Evolutionary conservation across 108 stramenopile genomes (phyloP).

Genomic region (Licmophora abbreviata): DNA sequence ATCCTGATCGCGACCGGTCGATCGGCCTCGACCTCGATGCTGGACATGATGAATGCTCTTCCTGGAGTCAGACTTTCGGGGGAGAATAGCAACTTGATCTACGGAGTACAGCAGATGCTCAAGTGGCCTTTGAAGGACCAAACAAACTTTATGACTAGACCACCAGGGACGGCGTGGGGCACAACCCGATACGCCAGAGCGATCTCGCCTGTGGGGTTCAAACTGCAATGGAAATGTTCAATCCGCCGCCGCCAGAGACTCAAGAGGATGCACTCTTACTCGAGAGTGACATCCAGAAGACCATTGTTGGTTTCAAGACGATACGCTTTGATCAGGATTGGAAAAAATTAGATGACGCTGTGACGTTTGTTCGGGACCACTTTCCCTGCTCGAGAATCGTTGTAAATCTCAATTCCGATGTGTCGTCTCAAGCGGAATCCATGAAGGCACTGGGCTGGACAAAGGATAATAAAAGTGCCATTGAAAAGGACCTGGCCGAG

Average conservation of each 20-base stretch:
- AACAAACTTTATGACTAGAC: background rate
- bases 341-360: slow-evolving; percentile 4
- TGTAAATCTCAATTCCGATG: slow-evolving; percentile 18
- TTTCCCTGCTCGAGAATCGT: slow-evolving; percentile 28
- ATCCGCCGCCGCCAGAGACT: slow-evolving; percentile 14
- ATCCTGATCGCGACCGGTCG: slow-evolving; percentile 26
- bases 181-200: slow-evolving; percentile 3
- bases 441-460: slow-evolving; percentile 3
- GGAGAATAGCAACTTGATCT: slow-evolving; percentile 24
- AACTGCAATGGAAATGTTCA: slow-evolving; percentile 18
- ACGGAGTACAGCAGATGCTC: slow-evolving; percentile 11
- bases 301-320: slow-evolving; percentile 30
- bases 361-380: slow-evolving; percentile 19
- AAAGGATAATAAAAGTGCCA: background rate
- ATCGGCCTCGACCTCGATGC: slow-evolving; percentile 25
- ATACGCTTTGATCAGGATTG: slow-evolving; percentile 12
- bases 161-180: background rate
- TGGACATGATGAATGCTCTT: slow-evolving; percentile 24
- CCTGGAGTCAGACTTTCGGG: slow-evolving; percentile 23
- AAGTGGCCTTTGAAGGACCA: too few species aligned
- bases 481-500: background rate
- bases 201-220: slow-evolving; percentile 14
- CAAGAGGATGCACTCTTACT: background rate
- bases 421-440: slow-evolving; percentile 10
- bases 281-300: slow-evolving; percentile 4